phyloP scores from a whole-genome alignment of 257 asterid genomes.

The Penstemon newberryi region DNA sequence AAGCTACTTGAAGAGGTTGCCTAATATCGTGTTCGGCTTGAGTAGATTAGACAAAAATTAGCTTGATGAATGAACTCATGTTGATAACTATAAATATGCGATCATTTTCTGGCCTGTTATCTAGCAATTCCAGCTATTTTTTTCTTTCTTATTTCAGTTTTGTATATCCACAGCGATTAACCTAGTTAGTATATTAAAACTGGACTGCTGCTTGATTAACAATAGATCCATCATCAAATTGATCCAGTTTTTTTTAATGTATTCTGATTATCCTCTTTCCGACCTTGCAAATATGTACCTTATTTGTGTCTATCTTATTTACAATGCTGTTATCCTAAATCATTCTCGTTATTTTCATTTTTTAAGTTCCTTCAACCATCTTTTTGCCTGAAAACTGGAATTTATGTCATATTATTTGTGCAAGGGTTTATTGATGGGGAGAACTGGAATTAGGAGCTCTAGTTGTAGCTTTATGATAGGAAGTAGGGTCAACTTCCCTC shows the following conservation, averaged over 20 bases:
- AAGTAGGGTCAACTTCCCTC: constrained; percentile 56
- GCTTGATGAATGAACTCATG: background rate
- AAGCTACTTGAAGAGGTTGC: background rate
- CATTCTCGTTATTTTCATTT: constrained; percentile 13
- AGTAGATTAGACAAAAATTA: background rate
- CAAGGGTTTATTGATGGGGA: constrained; percentile 70
- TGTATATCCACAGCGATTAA: background rate
- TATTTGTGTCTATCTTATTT: background rate
- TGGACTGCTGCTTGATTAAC: background rate
- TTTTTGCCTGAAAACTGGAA: constrained; percentile 13
- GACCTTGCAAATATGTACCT: background rate
- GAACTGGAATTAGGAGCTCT: constrained; percentile 62
- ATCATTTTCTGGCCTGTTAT: background rate
- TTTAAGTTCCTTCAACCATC: background rate
- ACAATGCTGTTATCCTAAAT: constrained; percentile 6
- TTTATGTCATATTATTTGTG: constrained; percentile 20
- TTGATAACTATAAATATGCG: background rate
- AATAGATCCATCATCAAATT: background rate
- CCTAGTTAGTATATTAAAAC: background rate
- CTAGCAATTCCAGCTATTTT: background rate
- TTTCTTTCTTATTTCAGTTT: background rate
- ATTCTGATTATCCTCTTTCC: background rate
- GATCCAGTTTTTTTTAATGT: background rate
- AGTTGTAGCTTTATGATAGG: constrained; percentile 82
- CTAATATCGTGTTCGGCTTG: background rate